phyloP scores from a whole-genome alignment of 495 filamentous ascomycete genomes.

The Acidiella bohemica region DNA sequence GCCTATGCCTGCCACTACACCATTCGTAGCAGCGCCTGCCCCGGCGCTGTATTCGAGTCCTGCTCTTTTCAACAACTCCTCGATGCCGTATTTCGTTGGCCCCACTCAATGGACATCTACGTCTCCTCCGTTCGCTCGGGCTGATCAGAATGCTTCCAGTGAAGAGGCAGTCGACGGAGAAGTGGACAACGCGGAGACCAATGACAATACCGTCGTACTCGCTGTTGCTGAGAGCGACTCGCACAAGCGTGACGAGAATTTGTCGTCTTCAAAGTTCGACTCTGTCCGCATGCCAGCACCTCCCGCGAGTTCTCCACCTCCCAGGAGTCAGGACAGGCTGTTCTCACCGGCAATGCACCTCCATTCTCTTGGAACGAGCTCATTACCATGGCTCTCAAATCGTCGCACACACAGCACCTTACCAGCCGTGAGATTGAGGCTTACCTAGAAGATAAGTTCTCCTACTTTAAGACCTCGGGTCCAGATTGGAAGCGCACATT shows the following conservation, averaged over 20 bases:
- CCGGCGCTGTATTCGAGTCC: slow-evolving; percentile 1
- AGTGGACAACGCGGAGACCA: too few relatives aligned
- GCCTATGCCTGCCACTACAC: neutral
- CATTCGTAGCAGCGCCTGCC: neutral
- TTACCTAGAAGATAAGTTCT: slow-evolving; percentile 5
- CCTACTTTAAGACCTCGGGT: slow-evolving; percentile 1
- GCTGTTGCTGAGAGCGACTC: too few relatives aligned
- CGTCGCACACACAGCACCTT: neutral
- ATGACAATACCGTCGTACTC: too few relatives aligned
- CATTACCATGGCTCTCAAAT: slow-evolving; percentile 8
- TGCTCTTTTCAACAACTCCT: neutral
- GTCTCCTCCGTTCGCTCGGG: too few relatives aligned
- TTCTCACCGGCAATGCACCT: neutral
- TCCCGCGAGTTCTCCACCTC: too few relatives aligned
- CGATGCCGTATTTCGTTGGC: slow-evolving; percentile 5
- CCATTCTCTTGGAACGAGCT: slow-evolving; percentile 5
- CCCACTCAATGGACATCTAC: too few relatives aligned
- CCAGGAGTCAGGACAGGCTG: neutral
- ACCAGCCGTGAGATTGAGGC: neutral
- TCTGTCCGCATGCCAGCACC: too few relatives aligned
- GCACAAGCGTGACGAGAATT: too few relatives aligned
- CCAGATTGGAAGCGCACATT: slow-evolving; percentile 2
- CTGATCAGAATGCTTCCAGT: too few relatives aligned
- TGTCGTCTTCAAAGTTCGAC: too few relatives aligned
- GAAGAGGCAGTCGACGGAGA: too few relatives aligned